phyloP scores from a whole-genome alignment of 2,329 filamentous ascomycete genomes.

The Fusarium xylarioides region DNA sequence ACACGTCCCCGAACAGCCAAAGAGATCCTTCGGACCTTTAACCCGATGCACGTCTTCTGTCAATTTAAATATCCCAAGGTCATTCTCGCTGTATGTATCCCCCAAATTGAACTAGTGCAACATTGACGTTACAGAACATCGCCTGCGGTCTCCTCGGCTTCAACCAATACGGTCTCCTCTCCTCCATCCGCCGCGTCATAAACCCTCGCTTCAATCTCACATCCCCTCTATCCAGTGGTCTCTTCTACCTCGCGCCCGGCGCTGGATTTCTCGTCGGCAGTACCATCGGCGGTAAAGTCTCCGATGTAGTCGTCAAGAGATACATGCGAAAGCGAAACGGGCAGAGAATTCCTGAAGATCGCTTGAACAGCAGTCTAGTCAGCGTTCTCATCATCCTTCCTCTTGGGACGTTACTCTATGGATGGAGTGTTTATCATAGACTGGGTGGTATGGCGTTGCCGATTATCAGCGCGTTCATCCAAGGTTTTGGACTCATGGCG shows the following conservation, averaged over 20 bases:
- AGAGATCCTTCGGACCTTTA: conserved; percentile 36
- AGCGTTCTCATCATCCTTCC: conserved; percentile 47
- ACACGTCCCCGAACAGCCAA: conserved; percentile 3
- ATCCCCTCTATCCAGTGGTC: conserved; percentile 67
- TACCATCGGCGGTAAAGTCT: conserved; percentile 67
- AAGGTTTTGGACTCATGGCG: conserved; percentile 49
- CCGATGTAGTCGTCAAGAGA: conserved; percentile 51
- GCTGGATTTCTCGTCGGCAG: conserved; percentile 72
- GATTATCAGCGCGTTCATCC: conserved; percentile 45
- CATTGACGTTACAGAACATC: conserved; percentile 27
- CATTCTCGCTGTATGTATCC: conserved; percentile 30
- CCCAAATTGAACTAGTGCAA: fast-evolving
- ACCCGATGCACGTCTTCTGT: conserved; percentile 40
- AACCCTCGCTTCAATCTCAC: conserved; percentile 75
- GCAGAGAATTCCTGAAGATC: conserved; percentile 43
- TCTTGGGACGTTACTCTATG: conserved; percentile 45
- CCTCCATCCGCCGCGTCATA: conserved; percentile 71
- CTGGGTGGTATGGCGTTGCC: conserved; percentile 48
- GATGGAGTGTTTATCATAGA: conserved; percentile 48
- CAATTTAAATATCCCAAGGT: conserved; percentile 39
- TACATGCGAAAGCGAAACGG: conserved; percentile 51
- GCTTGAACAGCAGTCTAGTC: conserved; percentile 45
- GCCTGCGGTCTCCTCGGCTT: conserved; percentile 39
- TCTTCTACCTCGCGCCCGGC: conserved; percentile 76
- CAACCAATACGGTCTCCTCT: conserved; percentile 63